Base-by-base conservation (phyloP, 352 stramenopile species). In the Phytophthora cactorum region DNA sequence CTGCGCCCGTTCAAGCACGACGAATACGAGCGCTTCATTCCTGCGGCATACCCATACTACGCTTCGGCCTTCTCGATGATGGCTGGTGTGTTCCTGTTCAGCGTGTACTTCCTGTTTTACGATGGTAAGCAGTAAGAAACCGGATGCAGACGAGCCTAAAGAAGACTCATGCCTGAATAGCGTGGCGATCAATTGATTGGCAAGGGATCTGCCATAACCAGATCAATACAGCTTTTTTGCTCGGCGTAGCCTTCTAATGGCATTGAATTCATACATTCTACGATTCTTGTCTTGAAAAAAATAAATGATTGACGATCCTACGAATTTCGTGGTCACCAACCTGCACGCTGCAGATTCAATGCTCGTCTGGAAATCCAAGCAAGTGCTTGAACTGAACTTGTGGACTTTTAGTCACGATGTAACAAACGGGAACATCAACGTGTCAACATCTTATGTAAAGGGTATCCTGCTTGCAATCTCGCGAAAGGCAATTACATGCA, bases 1-100 rank as follows among this genome's bases (percentile, higher is more conserved):
- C 80, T 98, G 34, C 91, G 94, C 11, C 94, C 93, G 45, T 98
- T 92, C 85, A 98, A 97, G 79, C 94, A 98, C 79, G 93, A 98
- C 79, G 94, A 98, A 77, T 98, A 98, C 81, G 92, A 98, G 74
- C 86, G 94, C 57, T 98, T 98, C 79, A 97, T 98, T 57, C 80
- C 90, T 3, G 87, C 84, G 6, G 94, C 94, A 28, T 98, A 91
- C 71, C 94, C 93, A 43, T 98, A 98, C 82, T 98, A 98, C 71
- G 80, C 86, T 3, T 94, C 86, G 41, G 88, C 89, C 29, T 96
- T 98, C 64, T 95, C 90, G 29, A 93, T 97, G 74, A 97, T 97
- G 90, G 71, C 77, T 7, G 93, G 87, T 38, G 92, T 98, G 57
- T 93, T 97, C 60, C 63, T 97, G 43, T 97, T 98, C 62, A 95